Conservation (phyloP, 179 eudicot species). For the Gypsophila paniculata region DNA sequence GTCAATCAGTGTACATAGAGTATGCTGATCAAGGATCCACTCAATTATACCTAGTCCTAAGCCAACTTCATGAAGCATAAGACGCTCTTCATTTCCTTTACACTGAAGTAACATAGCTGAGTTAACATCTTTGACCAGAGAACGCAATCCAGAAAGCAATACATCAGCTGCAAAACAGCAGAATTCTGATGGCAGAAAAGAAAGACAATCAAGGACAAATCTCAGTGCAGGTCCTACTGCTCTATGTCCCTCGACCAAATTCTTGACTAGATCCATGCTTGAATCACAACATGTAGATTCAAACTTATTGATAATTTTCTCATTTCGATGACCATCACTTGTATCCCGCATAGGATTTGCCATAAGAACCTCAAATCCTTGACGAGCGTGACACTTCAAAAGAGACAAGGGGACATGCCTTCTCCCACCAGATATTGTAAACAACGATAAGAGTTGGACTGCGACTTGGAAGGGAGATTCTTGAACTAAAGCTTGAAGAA, state of each 20-base stretch:
- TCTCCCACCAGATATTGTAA: constrained; percentile 71
- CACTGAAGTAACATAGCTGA: constrained; percentile 56
- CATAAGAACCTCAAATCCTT: constrained; percentile 66
- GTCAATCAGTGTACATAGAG: constrained; percentile 36
- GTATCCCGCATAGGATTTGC: constrained; percentile 27
- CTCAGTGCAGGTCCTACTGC: constrained; percentile 39
- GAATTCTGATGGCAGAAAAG: constrained; percentile 69
- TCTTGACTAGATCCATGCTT: constrained; percentile 17
- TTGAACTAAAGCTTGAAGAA: constrained; percentile 59
- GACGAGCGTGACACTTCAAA: constrained; percentile 62
- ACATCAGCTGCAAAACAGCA: constrained; percentile 66
- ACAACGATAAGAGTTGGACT: constrained; percentile 60
- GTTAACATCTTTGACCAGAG: constrained; percentile 59
- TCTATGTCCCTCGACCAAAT: constrained; percentile 24
- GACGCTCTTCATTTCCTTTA: constrained; percentile 49
- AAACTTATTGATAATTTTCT: constrained; percentile 20
- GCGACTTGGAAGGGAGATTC: constrained; percentile 77
- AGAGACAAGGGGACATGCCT: constrained; percentile 59
- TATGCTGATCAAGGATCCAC: constrained; percentile 74
- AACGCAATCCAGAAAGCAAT: constrained; percentile 67
- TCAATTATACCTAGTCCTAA: constrained; percentile 70
- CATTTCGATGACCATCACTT: constrained; percentile 21
- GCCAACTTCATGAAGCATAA: constrained; percentile 88
- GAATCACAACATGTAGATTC: constrained; percentile 18
- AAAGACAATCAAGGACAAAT: constrained; percentile 67